A percentile compares a stretch with the other conserved stretches of the same genome.
phyloP scores from a whole-genome alignment of 306 rosid genomes.

The Cucurbita maxima region DNA sequence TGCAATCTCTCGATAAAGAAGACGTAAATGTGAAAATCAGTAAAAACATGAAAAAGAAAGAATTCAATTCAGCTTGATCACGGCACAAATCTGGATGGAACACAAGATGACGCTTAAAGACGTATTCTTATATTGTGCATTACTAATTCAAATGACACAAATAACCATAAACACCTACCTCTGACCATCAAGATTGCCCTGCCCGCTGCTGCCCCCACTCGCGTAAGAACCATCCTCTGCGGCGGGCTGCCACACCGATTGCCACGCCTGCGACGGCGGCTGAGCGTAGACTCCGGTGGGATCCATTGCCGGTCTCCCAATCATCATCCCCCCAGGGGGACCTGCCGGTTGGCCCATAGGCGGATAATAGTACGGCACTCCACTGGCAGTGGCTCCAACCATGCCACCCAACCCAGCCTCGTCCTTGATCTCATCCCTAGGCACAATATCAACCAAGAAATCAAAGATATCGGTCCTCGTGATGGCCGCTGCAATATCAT shows the following conservation, averaged over 20 bases:
- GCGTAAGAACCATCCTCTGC: conserved; percentile 57
- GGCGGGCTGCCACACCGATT: conserved; percentile 72
- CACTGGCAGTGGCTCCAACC: conserved; percentile 62
- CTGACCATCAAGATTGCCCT: conserved; percentile 66
- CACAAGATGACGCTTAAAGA: not conserved
- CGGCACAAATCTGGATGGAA: not conserved
- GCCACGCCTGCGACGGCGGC: conserved; percentile 98
- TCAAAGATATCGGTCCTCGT: conserved; percentile 89
- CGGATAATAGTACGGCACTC: conserved; percentile 76
- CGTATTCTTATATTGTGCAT: not conserved
- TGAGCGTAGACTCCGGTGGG: conserved; percentile 69
- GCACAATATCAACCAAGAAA: conserved; percentile 81
- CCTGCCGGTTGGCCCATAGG: conserved; percentile 81
- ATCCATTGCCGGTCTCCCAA: conserved; percentile 80
- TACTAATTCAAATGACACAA: not conserved
- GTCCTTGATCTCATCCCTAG: conserved; percentile 89
- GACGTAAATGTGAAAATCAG: not conserved
- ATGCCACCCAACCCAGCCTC: conserved; percentile 40
- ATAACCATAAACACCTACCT: conserved; percentile 30
- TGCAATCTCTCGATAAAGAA: not conserved
- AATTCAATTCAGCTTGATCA: not conserved
- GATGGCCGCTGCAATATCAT: conserved; percentile 85
- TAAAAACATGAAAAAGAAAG: not conserved
- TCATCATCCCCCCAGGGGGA: conserved; percentile 54
- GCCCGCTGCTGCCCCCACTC: conserved; percentile 45